Evolutionary conservation across 441 rosid species (phyloP).

Genomic region (Mallotus repandus): DNA sequence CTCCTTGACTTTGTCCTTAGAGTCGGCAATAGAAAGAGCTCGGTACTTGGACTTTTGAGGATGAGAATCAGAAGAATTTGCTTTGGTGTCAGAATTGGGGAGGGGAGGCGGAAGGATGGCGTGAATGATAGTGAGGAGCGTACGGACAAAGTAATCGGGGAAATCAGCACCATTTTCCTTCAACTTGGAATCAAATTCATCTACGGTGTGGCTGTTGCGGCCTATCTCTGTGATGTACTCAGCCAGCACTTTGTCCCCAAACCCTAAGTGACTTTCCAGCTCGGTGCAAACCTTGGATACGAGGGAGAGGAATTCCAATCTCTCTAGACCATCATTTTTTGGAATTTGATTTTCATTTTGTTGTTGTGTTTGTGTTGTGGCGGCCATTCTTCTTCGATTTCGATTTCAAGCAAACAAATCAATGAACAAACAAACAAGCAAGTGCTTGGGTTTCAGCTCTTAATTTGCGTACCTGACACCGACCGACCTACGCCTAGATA

Average conservation of each 20-base stretch:
- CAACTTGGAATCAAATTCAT: constrained; percentile 55
- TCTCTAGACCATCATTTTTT: constrained; percentile 42
- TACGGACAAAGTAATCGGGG: constrained; percentile 75
- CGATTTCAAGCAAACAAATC: too few species aligned
- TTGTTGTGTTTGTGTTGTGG: neutral
- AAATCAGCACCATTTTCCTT: constrained; percentile 65
- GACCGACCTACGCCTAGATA: too few species aligned
- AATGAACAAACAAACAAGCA: too few species aligned
- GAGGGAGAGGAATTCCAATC: constrained; percentile 66
- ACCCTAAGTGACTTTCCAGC: constrained; percentile 68
- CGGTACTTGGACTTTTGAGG: constrained; percentile 39
- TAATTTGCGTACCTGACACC: too few species aligned
- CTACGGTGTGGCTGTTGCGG: constrained; percentile 47
- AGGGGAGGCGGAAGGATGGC: constrained; percentile 66
- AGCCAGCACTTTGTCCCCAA: constrained; percentile 63
- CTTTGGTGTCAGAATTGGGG: constrained; percentile 34
- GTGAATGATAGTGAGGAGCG: constrained; percentile 59
- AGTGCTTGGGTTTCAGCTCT: too few species aligned
- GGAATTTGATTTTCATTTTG: too few species aligned
- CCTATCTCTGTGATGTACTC: constrained; percentile 73
- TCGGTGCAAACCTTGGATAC: constrained; percentile 83
- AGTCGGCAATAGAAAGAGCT: constrained; percentile 64
- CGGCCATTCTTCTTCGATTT: neutral
- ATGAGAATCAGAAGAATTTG: constrained; percentile 8
- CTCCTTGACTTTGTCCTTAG: constrained; percentile 64